These are phyloP conservation scores for Pyricularia pennisetigena DNA, from an alignment of 2,329 filamentous ascomycete species.

Conservation along the genomic window DNA sequence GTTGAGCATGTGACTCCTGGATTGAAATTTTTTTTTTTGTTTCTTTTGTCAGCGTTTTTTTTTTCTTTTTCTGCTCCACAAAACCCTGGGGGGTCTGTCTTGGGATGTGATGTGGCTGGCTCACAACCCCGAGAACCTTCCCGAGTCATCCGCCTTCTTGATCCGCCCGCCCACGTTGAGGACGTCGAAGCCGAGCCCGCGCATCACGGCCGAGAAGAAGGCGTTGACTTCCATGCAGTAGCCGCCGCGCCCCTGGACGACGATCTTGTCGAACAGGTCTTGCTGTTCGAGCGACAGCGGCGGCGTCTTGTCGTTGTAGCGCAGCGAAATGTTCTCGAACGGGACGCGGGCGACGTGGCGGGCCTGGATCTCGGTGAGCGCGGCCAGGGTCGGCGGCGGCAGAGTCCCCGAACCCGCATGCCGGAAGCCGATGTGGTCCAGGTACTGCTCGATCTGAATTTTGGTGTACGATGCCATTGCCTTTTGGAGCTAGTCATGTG, in stretches of 20 bases:
- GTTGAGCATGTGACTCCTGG: constrained; percentile 48
- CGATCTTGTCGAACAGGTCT: constrained; percentile 22
- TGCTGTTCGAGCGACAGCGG: constrained; percentile 19
- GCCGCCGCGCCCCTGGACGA: constrained; percentile 34
- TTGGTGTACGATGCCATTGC: background rate
- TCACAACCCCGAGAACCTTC: constrained; percentile 17
- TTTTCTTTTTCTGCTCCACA: too few species aligned
- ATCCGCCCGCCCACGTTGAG: constrained; percentile 20
- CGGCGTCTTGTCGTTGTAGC: constrained; percentile 27
- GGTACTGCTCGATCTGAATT: background rate
- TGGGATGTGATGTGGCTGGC: constrained; percentile 11
- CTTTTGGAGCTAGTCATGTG: too few species aligned
- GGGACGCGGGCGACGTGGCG: constrained; percentile 39
- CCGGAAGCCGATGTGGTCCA: background rate
- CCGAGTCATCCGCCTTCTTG: constrained; percentile 1
- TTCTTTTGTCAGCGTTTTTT: too few species aligned
- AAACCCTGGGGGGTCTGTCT: background rate
- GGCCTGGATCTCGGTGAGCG: constrained; percentile 21
- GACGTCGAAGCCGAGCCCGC: constrained; percentile 36
- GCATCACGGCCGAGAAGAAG: constrained; percentile 35
- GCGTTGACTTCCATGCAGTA: constrained; percentile 42
- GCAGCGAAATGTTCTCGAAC: constrained; percentile 43
- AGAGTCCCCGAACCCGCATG: background rate
- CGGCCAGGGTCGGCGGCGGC: constrained; percentile 11
- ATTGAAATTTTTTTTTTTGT: too few species aligned